phyloP scores from a whole-genome alignment of 257 asterid genomes.

The Catharanthus roseus region DNA sequence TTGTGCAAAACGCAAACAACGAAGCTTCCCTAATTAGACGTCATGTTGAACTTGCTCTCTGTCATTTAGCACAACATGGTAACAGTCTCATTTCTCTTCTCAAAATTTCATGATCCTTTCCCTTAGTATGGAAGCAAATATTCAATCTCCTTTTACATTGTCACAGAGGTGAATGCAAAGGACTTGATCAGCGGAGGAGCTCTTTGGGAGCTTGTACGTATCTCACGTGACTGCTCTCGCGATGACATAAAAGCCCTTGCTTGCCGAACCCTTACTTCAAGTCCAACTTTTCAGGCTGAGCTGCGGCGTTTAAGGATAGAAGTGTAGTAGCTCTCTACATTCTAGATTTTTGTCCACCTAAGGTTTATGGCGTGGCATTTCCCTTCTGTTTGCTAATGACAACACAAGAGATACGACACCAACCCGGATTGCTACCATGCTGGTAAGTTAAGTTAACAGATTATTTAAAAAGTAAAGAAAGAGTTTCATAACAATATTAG shows the following conservation, averaged over 20 bases:
- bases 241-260: slow-evolving; percentile 95
- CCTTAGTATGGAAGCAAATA: neutral
- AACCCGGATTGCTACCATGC: neutral
- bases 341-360: neutral
- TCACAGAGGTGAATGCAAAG: slow-evolving; percentile 76
- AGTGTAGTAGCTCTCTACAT: slow-evolving; percentile 27
- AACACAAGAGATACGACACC: neutral
- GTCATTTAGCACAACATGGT: slow-evolving; percentile 99
- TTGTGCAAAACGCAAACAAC: slow-evolving; percentile 91
- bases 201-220: slow-evolving; percentile 97
- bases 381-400: neutral
- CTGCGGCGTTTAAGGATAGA: slow-evolving; percentile 82
- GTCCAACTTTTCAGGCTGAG: slow-evolving; percentile 77
- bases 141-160: neutral
- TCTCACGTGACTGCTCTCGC: slow-evolving; percentile 94
- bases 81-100: slow-evolving; percentile 7
- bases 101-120: neutral
- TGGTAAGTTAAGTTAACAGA: slow-evolving; percentile 3
- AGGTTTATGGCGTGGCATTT: neutral
- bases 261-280: slow-evolving; percentile 78
- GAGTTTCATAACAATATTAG: neutral
- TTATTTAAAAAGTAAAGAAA: neutral
- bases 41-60: slow-evolving; percentile 95
- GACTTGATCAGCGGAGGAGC: slow-evolving; percentile 96
- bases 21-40: slow-evolving; percentile 95